Base-by-base conservation (phyloP, 2,329 filamentous ascomycete species). In the Fusarium sp. region DNA sequence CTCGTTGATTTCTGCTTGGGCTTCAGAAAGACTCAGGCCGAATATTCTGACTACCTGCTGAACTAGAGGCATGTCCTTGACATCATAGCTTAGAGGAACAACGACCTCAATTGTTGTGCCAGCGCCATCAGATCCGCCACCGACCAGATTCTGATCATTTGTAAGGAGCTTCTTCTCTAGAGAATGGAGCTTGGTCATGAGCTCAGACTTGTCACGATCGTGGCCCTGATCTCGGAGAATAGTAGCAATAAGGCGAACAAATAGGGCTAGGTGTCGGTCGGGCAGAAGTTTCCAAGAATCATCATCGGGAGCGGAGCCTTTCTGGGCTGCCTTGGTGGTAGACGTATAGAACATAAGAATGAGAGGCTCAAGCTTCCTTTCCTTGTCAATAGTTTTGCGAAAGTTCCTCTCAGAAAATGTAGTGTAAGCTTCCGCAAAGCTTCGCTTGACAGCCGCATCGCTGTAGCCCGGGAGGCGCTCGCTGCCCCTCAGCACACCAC, bases 1-100 rank as follows among this genome's bases (percentile, higher is more conserved):
- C 44, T 87, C 84, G 75, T 96, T 90, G 71, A 99, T 91, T 70
- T 97, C 93, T 38, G 85, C 84, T 77, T 99, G 95, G 6, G 93
- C 89, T 66, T 95, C 88, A 2, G 88, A 87, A 65, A 90, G 87
- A 38, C 88, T 87, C 56, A 94, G 82, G 39, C 90, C 90, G 76
- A 98, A 99, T 62, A 97, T 91, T 68, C 84, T 88, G 46, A 90
- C 91, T 23, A 99, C 93, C 32, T 89, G 85, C 73, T 95, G 89
- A 25, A 97, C 95, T 77, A 97, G 84, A 33, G 89, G 89, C 95
- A 99, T 99, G 73, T 99, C 95, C 76, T 95, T 97, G 72, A 98
- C 89, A 75, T 97, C 92, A 75, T 97, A 92, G 71, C 88, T 95
- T 54, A 96, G 80, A 10, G 94, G 93, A 3, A 93, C 86, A 53